Evolutionary conservation across 1,139 yeast species (phyloP), one percentile per base, ranked within the genome.

Genomic region (Sugiyamaella neomexicana): DNA sequence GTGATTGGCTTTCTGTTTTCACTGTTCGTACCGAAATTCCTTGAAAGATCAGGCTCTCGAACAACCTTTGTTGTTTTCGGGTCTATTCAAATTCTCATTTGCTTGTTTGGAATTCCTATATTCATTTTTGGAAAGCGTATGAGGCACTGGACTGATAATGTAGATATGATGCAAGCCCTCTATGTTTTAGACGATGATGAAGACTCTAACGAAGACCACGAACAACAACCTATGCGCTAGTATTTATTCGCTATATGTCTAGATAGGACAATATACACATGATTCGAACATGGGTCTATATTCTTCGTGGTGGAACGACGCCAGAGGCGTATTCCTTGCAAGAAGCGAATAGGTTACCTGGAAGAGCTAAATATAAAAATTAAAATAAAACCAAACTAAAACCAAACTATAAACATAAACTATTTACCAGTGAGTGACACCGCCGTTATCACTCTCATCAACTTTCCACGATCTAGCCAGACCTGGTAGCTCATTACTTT

Each of bases 1-100:
- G 67, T 79, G 6, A 55, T 82, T 29, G 86, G 86, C 5, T 81
- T 82, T 62, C 66, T 77, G 12, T 82, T 82, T 62, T 80, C 86
- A 1, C 71, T 82, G 34, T 82, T 82, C 68, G 83, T 80, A 61
- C 81, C 78, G 51, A 64, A 70, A 20, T 81, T 80, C 56, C 69
- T 75, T 44, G 73, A 69, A 48, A 56, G 65, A 2, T 62, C 72
- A n/a, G 85, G 85, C 9, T 66, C 78, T 29, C 73, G 74, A 55
- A 73, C 74, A 23, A 72, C 80, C 8, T 82, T 80, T 64, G 69
- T 81, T 15, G 78, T 79, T 1, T 82, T 79, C 62, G 87, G 86
- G 1, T 69, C 77, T 31, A 73, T 80, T 38, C 82, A 82, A 61
- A 63, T 81, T 16, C 70, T 74, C 46, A 64, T 82, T 7, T 78